Conservation (phyloP, 306 rosid species). For the Cyclanthera cordifolia region DNA sequence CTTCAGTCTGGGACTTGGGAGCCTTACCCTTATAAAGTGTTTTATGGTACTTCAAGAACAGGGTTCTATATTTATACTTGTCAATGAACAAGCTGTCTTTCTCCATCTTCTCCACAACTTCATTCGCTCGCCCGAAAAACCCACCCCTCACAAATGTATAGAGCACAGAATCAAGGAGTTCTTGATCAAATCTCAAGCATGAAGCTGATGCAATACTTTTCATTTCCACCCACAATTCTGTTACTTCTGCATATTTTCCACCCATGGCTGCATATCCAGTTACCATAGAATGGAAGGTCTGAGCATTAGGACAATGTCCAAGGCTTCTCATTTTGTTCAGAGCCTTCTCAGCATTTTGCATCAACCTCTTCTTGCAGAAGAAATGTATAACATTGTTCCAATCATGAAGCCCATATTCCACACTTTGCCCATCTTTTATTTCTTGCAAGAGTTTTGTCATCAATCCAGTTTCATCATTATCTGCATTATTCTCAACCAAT, state of each 20-base stretch:
- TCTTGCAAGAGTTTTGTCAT: conserved; percentile 63
- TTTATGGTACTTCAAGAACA: conserved; percentile 77
- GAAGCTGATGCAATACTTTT: conserved; percentile 54
- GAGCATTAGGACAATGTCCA: conserved; percentile 68
- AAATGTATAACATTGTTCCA: conserved; percentile 86
- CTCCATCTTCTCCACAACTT: conserved; percentile 75
- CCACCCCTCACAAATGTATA: conserved; percentile 84
- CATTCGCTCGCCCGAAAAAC: conserved; percentile 66
- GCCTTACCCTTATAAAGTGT: conserved; percentile 80
- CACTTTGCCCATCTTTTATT: conserved; percentile 65
- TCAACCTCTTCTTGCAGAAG: conserved; percentile 63
- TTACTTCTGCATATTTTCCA: conserved; percentile 72
- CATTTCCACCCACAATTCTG: conserved; percentile 90
- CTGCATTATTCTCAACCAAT: conserved; percentile 31
- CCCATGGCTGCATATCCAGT: conserved; percentile 83
- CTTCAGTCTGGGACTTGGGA: conserved; percentile 62
- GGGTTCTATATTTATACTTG: conserved; percentile 72
- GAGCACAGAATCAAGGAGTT: conserved; percentile 76
- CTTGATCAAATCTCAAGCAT: conserved; percentile 81
- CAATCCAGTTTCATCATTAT: conserved; percentile 36
- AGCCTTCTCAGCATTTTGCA: conserved; percentile 83
- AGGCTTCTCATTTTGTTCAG: conserved; percentile 73
- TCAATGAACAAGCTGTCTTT: conserved; percentile 66
- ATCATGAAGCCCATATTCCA: conserved; percentile 65
- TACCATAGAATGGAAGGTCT: conserved; percentile 77